These are phyloP conservation scores for Penicillium frequentans DNA, from an alignment of 2,329 filamentous ascomycete genomes.

Conservation along the genomic window DNA sequence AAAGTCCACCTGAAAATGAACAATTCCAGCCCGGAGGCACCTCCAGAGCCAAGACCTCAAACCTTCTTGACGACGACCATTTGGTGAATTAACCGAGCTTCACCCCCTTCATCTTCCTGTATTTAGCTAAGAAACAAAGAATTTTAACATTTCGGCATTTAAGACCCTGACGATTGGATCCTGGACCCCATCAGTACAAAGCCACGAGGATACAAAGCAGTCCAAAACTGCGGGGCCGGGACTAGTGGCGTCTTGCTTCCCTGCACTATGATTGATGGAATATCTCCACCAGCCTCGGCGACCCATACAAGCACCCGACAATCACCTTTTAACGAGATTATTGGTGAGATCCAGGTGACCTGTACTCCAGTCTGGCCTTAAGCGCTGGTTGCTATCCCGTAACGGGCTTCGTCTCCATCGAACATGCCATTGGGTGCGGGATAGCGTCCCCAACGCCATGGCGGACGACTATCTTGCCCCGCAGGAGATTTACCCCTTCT, in stretches of 20 bases:
- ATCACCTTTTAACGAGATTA: not conserved
- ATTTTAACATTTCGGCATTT: not conserved
- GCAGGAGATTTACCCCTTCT: conserved; percentile 34
- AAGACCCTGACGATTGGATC: not conserved
- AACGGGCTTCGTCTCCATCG: not conserved
- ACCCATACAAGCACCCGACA: not conserved
- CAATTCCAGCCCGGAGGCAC: conserved; percentile 1
- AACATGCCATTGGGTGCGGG: not conserved
- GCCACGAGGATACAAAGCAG: not conserved
- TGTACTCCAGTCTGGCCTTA: not conserved
- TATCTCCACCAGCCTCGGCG: conserved; percentile 4
- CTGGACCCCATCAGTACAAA: not conserved
- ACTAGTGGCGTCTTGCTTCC: not conserved
- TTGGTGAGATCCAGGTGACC: not conserved
- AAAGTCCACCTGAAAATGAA: not conserved
- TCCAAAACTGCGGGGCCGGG: not conserved
- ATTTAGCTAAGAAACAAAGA: not conserved
- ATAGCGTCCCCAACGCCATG: not conserved
- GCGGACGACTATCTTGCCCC: conserved; percentile 18
- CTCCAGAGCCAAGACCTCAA: conserved; percentile 1
- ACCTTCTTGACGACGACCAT: not conserved
- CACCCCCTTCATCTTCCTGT: not conserved
- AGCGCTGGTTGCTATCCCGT: not conserved
- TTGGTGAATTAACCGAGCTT: conserved; percentile 1
- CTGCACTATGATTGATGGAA: conserved; percentile 23